These are phyloP conservation scores for Penicillium sp. DNA, from an alignment of 2,329 filamentous ascomycete species.

Conservation along the genomic window DNA sequence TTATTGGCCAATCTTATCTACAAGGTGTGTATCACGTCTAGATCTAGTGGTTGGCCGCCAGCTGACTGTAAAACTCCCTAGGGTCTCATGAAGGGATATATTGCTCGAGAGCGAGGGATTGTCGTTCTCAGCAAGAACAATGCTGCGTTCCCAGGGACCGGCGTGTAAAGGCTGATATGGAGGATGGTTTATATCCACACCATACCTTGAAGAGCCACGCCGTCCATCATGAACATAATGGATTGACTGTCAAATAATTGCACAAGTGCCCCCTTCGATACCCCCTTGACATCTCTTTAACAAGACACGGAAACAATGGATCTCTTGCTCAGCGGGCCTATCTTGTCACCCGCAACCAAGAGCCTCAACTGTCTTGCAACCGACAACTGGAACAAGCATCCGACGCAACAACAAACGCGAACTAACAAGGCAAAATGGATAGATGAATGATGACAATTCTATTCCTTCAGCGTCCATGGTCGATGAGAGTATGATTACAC, in stretches of 20 bases:
- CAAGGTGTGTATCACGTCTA: slow-evolving; percentile 68
- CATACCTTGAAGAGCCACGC: not conserved
- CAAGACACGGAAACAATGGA: not conserved
- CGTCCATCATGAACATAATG: not conserved
- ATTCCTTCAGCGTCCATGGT: too few relatives aligned
- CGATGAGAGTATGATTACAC: too few relatives aligned
- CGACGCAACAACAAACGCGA: too few relatives aligned
- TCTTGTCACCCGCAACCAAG: too few relatives aligned
- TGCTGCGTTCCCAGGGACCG: slow-evolving; percentile 86
- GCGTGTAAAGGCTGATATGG: slow-evolving; percentile 52
- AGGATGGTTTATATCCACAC: not conserved
- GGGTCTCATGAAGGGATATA: slow-evolving; percentile 98
- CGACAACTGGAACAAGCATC: not conserved
- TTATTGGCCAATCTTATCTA: slow-evolving; percentile 96
- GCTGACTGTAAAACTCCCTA: slow-evolving; percentile 45
- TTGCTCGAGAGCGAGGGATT: slow-evolving; percentile 84
- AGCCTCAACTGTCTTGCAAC: not conserved
- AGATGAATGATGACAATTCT: too few relatives aligned
- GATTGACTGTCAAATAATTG: not conserved
- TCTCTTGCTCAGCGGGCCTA: not conserved
- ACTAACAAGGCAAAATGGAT: too few relatives aligned
- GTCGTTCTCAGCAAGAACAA: slow-evolving; percentile 92
- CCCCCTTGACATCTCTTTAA: not conserved
- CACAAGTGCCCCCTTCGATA: not conserved
- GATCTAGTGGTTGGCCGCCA: not conserved